Evolutionary conservation across 768 basidiomycete species (phyloP), one percentile per base, ranked within the genome.

Genomic region (Leccinum barrowsii): DNA sequence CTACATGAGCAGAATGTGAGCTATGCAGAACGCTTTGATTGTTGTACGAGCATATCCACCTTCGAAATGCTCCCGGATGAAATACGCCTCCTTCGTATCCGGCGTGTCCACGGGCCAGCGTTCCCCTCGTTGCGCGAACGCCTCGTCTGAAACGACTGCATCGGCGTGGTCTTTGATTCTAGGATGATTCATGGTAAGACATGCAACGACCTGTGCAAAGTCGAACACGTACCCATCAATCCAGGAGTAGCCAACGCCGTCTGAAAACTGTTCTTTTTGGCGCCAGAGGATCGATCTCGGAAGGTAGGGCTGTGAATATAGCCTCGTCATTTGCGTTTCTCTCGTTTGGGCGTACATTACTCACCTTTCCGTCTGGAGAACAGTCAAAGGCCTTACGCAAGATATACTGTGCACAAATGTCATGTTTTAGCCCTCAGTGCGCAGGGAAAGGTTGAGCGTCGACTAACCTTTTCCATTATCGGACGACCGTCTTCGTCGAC

Each of bases 201-300:
- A 30, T 17, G 28, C 17, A 11, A 44, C 26, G 2, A 5, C 3
- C 3, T 32, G 55, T 32, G 37, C 24, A 7, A 42, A 21, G 21
- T 28, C 12, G 19, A 53, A 34, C 40, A 66, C 81, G 37, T 68
- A 90, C 90, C 94, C 93, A 67, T 98, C 95, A 67, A 98, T 98
- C 95, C 96, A 98, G 30, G 94, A 95, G 75, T 97, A 98, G 34
- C 96, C 95, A 54, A 97, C 94, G 54, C 97, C 97, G 67, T 99
- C 97, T 1, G 95, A 98, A 78, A 99, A 99, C 69, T 98, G 95
- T 75, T 99, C 97, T 73, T 99, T 99, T 74, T 99, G 97, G 57
- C 97, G 83, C 97, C 97, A 99, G 44, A 99, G 80, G 67, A 99
- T 98, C 15, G 90, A 92, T 57, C 82, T 82, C 12, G 97, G 97